Conservation (phyloP, 192 early-diverging fungal genomes). For the Backusella parvicylindrica region DNA sequence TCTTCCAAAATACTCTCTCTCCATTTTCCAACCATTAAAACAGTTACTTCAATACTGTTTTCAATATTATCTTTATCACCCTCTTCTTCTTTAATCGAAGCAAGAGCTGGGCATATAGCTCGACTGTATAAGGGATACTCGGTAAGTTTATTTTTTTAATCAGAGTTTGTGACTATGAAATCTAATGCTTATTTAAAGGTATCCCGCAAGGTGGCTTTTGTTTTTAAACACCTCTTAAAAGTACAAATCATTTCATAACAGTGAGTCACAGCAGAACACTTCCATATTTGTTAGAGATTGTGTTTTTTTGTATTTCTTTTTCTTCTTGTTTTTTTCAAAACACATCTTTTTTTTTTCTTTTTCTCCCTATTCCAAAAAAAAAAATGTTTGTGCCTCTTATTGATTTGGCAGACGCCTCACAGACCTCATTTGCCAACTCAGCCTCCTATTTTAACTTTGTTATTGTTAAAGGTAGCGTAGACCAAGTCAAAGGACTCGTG, state of each 20-base stretch:
- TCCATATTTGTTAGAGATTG: background rate
- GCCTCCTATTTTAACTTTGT: slow-evolving; percentile 11
- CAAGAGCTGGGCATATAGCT: too few relatives aligned
- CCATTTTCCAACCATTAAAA: too few relatives aligned
- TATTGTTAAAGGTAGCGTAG: slow-evolving; percentile 16
- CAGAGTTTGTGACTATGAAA: too few relatives aligned
- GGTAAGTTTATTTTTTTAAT: too few relatives aligned
- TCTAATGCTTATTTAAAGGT: too few relatives aligned
- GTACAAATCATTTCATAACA: background rate
- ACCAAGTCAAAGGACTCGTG: background rate
- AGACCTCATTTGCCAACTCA: background rate
- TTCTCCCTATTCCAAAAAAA: background rate
- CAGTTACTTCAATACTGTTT: too few relatives aligned
- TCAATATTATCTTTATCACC: too few relatives aligned
- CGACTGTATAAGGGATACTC: too few relatives aligned
- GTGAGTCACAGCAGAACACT: background rate
- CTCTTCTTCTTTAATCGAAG: too few relatives aligned
- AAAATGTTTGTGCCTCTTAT: slow-evolving; percentile 17
- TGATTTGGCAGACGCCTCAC: slow-evolving; percentile 9
- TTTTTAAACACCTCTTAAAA: background rate
- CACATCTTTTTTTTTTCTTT: background rate
- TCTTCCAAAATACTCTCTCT: too few relatives aligned
- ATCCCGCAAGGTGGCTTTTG: background rate
- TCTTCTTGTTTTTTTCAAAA: background rate
- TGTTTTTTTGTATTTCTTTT: background rate